Evolutionary conservation across 2,329 filamentous ascomycete genomes (phyloP), one percentile per base, ranked within the genome.

Genomic region (Pseudonectria foliicola): DNA sequence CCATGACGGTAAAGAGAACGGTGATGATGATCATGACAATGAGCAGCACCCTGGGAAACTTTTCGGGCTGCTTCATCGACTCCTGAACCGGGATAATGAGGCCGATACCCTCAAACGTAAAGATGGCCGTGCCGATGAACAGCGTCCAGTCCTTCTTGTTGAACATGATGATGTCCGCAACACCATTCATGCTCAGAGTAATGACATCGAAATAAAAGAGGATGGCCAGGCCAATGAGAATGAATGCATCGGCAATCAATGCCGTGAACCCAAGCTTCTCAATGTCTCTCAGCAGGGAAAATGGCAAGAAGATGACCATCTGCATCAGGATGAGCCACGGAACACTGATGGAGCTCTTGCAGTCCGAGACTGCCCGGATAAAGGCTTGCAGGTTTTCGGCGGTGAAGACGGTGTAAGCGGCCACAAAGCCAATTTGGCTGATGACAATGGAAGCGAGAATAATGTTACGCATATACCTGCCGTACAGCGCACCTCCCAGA

Each of bases 81-180:
- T 93, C 89, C 62, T 98, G 93, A 40, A 98, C 95, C 0, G 93
- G 92, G 43, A 98, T 95, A 60, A 98, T 93, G 31, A 98, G 77
- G 10, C 92, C 93, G 42, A 98, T 93, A 18, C 92, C 92, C 58
- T 98, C 92, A 55, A 96, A 98, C 0, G 92, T 96, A 66, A 98
- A 98, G 57, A 98, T 96, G 18, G 93, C 92, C 1, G 93, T 98
- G 42, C 92, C 93, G 51, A 98, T 98, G 60, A 98, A 96, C 4
- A 98, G 73, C 0, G 92, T 95, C 92, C 93, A 98, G 58, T 88
- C 82, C 41, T 83, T 78, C 27, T 82, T 63, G 66, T 98, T 98
- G 72, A 98, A 96, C 53, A 83, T 73, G 48, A 84, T 76, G 53
- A 96, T 89, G 57, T 98, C 92, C 5, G 87, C 74, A 15, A 95